phyloP scores from a whole-genome alignment of 305 asterid species.

The Fraxinus ornus region DNA sequence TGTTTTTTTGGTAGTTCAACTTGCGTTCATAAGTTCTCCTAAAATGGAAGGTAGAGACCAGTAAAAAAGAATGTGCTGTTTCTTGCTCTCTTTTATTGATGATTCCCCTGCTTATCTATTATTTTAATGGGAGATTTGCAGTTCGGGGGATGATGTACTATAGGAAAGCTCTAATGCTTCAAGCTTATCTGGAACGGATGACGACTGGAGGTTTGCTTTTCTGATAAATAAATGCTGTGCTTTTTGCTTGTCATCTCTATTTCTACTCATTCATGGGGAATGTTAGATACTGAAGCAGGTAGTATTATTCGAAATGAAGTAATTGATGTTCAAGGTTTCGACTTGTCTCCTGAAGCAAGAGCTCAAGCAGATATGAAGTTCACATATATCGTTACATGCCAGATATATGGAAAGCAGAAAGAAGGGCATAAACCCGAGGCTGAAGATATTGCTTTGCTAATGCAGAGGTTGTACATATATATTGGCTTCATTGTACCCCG shows the following conservation, averaged over 20 bases:
- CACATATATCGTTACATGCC: conserved; percentile 96
- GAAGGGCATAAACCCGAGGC: conserved; percentile 97
- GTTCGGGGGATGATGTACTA: conserved; percentile 99
- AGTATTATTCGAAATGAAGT: conserved; percentile 42
- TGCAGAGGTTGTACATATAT: conserved; percentile 67
- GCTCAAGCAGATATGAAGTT: conserved; percentile 94
- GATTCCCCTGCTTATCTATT: conserved; percentile 24
- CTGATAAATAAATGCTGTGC: conserved; percentile 12
- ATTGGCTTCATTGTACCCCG: not conserved
- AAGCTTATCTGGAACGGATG: conserved; percentile 74
- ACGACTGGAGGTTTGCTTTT: conserved; percentile 62
- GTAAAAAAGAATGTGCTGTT: conserved; percentile 1
- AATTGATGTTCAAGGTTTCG: conserved; percentile 72
- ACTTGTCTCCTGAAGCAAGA: conserved; percentile 95
- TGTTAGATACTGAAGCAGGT: conserved; percentile 74
- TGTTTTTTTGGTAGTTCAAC: not conserved
- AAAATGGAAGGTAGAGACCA: not conserved
- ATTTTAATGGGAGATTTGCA: conserved; percentile 36
- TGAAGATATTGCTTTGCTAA: conserved; percentile 88
- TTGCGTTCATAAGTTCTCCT: not conserved
- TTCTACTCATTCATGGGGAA: conserved; percentile 19
- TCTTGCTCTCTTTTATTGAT: conserved; percentile 5
- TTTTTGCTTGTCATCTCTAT: conserved; percentile 19
- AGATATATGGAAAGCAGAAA: conserved; percentile 96
- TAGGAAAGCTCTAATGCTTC: conserved; percentile 94